Base-by-base conservation (phyloP, 2,329 filamentous ascomycete species). In the Teratosphaeria epicoccoides region DNA sequence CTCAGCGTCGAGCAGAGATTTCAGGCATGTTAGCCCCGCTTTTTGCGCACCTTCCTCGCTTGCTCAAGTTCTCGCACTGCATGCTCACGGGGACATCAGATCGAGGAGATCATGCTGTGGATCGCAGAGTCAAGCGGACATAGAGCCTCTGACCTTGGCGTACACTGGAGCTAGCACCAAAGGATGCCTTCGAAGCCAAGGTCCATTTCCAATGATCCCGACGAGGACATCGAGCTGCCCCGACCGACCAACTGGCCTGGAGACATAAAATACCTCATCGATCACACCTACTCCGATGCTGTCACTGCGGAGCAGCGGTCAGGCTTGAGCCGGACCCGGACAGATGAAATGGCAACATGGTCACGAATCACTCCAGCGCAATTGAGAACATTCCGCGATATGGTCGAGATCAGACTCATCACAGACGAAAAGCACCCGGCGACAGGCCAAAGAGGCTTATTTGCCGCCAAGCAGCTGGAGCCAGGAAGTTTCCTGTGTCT, bases 401-500 rank as follows among this genome's bases (percentile, higher is more conserved):
- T 66, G 33, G 69, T 76, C 49, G 67, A 63, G 22, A 75, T 78
- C 50, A 64, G 58, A 4, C 62, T 64, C 29, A 73, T 78, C 49
- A 55, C 61, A 20, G 63, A 64, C 49, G 52, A 64, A 2, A 63
- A 64, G 5, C 76, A 78, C 57, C 76, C 76, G 11, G 76, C 76
- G 2, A 52, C 68, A 49, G 70, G 71, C 12, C 74, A 78, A 59
- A 58, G 67, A 51, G 75, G 75, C 4, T 70, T 78, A 4, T 75
- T 72, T 59, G 73, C 75, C n/a, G 62, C 65, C 14, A 62, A 68
- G 46, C 63, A 71, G 54, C 68, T 77, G 1, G 56, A 63, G 5
- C 73, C 76, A 14, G 70, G 69, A 43, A 63, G 66, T 0, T 73
- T 77, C 57, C 70, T 79, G 33, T 57, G 76, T n/a, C 66, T 73